These are phyloP conservation scores for Hortiboletus campestris DNA, from an alignment of 768 basidiomycete genomes.

Conservation along the genomic window DNA sequence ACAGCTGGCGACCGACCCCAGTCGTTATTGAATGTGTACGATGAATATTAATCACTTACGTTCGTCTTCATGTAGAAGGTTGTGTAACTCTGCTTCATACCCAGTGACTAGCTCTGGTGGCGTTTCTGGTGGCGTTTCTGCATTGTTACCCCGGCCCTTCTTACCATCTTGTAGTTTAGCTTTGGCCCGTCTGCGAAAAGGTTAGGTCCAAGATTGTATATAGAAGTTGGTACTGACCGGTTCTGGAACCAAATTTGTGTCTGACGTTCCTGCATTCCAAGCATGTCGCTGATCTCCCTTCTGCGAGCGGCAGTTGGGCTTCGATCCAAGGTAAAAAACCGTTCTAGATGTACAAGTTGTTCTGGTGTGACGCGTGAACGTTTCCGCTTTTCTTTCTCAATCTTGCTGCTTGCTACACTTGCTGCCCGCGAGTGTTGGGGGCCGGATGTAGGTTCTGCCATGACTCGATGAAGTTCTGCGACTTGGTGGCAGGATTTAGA, in stretches of 20 bases:
- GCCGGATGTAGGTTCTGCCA: constrained; percentile 35
- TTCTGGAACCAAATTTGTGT: constrained; percentile 93
- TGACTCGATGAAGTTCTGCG: constrained; percentile 17
- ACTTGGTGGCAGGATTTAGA: constrained; percentile 27
- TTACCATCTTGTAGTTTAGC: constrained; percentile 71
- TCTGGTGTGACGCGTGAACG: constrained; percentile 77
- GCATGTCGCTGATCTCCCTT: constrained; percentile 67
- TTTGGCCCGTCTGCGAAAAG: constrained; percentile 66
- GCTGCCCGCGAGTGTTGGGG: constrained; percentile 36
- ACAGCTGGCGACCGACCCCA: constrained; percentile 46
- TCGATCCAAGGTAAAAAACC: constrained; percentile 63
- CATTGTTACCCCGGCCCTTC: constrained; percentile 36
- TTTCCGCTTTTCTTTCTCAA: constrained; percentile 61
- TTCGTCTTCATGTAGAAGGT: constrained; percentile 72
- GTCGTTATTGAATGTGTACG: not conserved
- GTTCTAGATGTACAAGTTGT: constrained; percentile 75
- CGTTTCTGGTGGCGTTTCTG: constrained; percentile 42
- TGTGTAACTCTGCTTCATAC: constrained; percentile 58
- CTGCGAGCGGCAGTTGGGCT: constrained; percentile 71
- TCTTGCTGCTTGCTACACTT: constrained; percentile 25
- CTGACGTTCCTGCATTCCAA: constrained; percentile 85
- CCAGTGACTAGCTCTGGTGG: constrained; percentile 52
- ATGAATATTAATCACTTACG: constrained; percentile 45
- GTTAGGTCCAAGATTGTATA: not conserved
- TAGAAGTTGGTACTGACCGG: constrained; percentile 37